Percentiles rank a stretch among this genome's conserved stretches.
phyloP scores from a whole-genome alignment of 768 basidiomycete species.

The Termitomyces sp. region DNA sequence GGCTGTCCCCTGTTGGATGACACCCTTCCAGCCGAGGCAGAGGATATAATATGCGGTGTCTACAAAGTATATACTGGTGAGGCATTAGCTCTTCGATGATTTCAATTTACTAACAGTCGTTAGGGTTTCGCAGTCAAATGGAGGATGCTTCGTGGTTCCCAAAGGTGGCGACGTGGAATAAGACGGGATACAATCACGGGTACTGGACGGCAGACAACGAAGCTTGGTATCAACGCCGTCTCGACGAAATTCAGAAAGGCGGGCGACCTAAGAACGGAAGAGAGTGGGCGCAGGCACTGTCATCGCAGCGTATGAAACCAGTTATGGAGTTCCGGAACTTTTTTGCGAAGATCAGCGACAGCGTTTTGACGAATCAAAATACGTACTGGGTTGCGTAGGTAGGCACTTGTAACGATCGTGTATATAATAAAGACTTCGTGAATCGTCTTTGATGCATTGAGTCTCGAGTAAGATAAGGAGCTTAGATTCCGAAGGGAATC shows the following conservation, averaged over 20 bases:
- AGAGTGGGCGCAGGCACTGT: not conserved
- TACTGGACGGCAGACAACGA: slow-evolving; percentile 1
- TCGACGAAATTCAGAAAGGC: not conserved
- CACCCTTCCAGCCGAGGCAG: not conserved
- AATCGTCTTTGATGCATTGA: no score
- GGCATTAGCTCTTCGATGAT: not conserved
- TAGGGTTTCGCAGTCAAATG: not conserved
- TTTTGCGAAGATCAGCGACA: not conserved
- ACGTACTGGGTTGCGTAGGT: not conserved
- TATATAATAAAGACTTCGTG: no score
- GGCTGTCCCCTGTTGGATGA: not conserved
- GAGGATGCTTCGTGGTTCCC: slow-evolving; percentile 2
- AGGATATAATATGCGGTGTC: not conserved
- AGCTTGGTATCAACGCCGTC: not conserved
- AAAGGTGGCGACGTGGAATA: not conserved
- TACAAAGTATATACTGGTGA: not conserved
- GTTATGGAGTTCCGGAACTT: not conserved
- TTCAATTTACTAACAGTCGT: not conserved
- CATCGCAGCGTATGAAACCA: not conserved
- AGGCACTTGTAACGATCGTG: no score
- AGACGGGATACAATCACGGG: not conserved
- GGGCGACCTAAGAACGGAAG: not conserved
- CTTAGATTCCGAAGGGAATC: no score
- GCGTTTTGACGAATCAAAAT: not conserved
- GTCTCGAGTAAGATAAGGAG: no score